Evolutionary conservation across 768 basidiomycete species (phyloP), one percentile per base, ranked within the genome.

Genomic region (Xerocomellus chrysenteron): DNA sequence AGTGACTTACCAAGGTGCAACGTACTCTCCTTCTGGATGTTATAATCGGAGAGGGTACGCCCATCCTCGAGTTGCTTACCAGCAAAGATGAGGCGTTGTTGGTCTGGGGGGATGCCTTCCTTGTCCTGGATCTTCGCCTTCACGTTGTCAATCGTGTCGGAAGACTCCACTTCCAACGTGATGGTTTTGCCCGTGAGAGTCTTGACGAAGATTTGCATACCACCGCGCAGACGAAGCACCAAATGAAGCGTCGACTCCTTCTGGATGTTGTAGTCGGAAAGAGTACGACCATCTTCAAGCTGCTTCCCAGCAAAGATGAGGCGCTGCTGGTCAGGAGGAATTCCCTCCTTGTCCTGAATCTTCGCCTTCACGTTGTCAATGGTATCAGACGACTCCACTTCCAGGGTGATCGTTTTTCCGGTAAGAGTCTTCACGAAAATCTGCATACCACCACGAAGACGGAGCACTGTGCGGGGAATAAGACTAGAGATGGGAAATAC

Each of bases 301-400:
- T 96, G 94, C 78, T 96, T 96, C 45, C 94, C 94, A 44, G 94
- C 94, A 61, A 95, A 96, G 70, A 90, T 93, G 45, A 94, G 76
- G 43, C 93, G 88, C 66, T 95, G 94, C 67, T 94, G 92, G 62
- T 94, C 88, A 3, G 89, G 37, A 28, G 88, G 88, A 32, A 90
- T 91, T 0, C 89, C 90, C 58, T 90, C 89, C 73, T 88, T 90
- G 67, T 91, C 88, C 62, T 89, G 88, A 19, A 90, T 90, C 77
- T 88, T 88, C 3, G 86, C 80, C 71, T 87, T 88, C 24, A 94
- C 92, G 62, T 94, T 92, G 69, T 95, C 93, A 65, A 96, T 94
- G 13, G 93, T 94, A 71, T 94, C 92, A 0, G 88, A 92, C 0
- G 92, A 94, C 73, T 95, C 92, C 43, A 95, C 94, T 69, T 96